Percentiles rank a stretch among this genome's conserved stretches.
Evolutionary conservation across 257 asterid genomes (phyloP).

Genomic region (Nicotiana sylvestris): DNA sequence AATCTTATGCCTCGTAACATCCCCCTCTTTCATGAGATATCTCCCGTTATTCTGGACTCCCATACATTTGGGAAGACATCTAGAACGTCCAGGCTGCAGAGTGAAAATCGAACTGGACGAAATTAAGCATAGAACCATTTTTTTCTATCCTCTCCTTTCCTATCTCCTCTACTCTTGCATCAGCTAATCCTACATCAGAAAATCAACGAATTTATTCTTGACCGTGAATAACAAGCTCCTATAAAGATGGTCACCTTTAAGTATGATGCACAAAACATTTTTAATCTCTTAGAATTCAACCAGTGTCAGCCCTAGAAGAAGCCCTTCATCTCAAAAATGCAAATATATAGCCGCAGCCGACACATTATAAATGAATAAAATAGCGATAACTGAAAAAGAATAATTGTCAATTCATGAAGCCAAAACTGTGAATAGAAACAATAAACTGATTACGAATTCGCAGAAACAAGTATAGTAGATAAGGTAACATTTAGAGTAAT

Average conservation of each 20-base stretch:
- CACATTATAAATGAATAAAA: not conserved
- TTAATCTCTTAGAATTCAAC: not conserved
- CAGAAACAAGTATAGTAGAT: not conserved
- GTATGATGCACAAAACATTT: not conserved
- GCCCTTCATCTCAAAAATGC: not conserved
- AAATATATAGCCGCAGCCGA: not conserved
- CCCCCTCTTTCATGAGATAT: not conserved
- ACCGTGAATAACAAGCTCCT: not conserved
- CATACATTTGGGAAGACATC: slow-evolving; percentile 13
- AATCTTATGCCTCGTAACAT: slow-evolving; percentile 38
- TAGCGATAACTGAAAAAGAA: not conserved
- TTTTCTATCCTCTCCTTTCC: not conserved
- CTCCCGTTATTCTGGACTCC: slow-evolving; percentile 13
- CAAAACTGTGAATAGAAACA: not conserved
- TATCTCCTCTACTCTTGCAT: not conserved
- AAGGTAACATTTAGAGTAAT: no score
- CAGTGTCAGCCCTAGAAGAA: not conserved
- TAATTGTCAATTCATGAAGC: not conserved
- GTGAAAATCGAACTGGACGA: slow-evolving; percentile 24
- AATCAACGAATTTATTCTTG: not conserved
- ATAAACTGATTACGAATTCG: not conserved
- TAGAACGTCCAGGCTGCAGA: slow-evolving; percentile 16
- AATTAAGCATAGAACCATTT: slow-evolving; percentile 37
- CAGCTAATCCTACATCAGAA: not conserved
- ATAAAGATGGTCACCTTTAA: not conserved